These are phyloP conservation scores for Trichosporon sp. DNA, from an alignment of 1,284 basidiomycete species.

Conservation along the genomic window DNA sequence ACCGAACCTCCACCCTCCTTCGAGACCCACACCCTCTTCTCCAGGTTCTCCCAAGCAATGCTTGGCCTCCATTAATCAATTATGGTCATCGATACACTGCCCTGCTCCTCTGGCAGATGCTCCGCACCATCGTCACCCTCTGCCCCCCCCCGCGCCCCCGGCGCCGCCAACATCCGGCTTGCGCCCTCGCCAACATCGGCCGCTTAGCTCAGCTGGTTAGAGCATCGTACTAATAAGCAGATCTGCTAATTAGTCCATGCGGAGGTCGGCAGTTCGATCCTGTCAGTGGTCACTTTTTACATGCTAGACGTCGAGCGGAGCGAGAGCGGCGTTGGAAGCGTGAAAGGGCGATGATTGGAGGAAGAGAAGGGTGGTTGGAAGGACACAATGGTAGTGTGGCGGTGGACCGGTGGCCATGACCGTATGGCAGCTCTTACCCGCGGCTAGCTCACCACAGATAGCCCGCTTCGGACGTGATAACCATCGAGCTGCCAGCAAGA, in stretches of 20 bases:
- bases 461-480: too few relatives aligned
- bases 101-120: too few relatives aligned
- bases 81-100: too few relatives aligned
- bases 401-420: neutral
- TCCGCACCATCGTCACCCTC: neutral
- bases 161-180: neutral
- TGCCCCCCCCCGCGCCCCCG: neutral
- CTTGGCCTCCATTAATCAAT: too few relatives aligned
- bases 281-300: constrained; percentile 7
- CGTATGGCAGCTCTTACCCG: neutral
- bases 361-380: neutral
- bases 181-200: neutral
- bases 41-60: neutral
- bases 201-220: constrained; percentile 14
- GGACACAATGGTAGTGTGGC: neutral
- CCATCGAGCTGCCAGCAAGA: too few relatives aligned
- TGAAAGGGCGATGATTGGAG: constrained; percentile 2
- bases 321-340: constrained; percentile 6
- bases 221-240: constrained; percentile 1
- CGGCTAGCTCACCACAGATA: too few relatives aligned
- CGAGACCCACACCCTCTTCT: neutral
- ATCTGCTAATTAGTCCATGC: neutral
- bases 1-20: neutral
- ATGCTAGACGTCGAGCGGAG: neutral
- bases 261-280: constrained; percentile 11